A percentile compares a stretch with the other conserved stretches of the same genome.
Evolutionary conservation across 768 basidiomycete species (phyloP).

Genomic region (Tephrocybe rancida): DNA sequence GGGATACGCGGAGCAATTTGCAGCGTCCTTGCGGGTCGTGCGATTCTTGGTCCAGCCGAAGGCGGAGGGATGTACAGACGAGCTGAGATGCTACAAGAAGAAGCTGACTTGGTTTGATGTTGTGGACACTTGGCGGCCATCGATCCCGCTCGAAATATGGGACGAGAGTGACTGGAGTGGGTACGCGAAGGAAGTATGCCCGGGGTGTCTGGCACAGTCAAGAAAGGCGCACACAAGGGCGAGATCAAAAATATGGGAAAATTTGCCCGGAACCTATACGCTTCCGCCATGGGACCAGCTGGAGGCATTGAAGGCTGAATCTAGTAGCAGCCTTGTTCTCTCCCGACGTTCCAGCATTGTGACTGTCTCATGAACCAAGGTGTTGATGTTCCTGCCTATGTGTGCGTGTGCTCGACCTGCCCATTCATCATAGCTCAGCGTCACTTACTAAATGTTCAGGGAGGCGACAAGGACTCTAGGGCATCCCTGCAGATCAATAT

Average conservation of each 20-base stretch:
- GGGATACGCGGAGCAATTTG: slow-evolving; percentile 17
- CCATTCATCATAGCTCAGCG: too few relatives aligned
- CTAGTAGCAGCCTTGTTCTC: not conserved
- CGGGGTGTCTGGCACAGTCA: slow-evolving; percentile 11
- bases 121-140: slow-evolving; percentile 14
- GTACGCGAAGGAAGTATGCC: slow-evolving; percentile 14
- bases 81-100: slow-evolving; percentile 9
- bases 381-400: too few relatives aligned
- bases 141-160: slow-evolving; percentile 19
- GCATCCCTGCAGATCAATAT: too few relatives aligned
- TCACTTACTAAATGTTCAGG: too few relatives aligned
- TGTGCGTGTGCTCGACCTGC: too few relatives aligned
- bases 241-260: slow-evolving; percentile 31
- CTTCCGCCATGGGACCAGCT: slow-evolving; percentile 30
- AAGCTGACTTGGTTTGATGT: slow-evolving; percentile 16
- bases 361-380: too few relatives aligned
- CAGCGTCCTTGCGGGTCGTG: slow-evolving; percentile 13
- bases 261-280: slow-evolving; percentile 31
- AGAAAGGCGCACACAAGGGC: slow-evolving; percentile 17
- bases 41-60: slow-evolving; percentile 14
- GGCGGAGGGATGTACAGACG: not conserved
- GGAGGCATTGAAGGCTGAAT: slow-evolving; percentile 19
- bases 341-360: too few relatives aligned
- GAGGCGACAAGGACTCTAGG: too few relatives aligned
- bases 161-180: slow-evolving; percentile 19